A percentile compares a stretch with the other conserved stretches of the same genome.
phyloP scores from a whole-genome alignment of 306 rosid species.

The Medicago lupulina region DNA sequence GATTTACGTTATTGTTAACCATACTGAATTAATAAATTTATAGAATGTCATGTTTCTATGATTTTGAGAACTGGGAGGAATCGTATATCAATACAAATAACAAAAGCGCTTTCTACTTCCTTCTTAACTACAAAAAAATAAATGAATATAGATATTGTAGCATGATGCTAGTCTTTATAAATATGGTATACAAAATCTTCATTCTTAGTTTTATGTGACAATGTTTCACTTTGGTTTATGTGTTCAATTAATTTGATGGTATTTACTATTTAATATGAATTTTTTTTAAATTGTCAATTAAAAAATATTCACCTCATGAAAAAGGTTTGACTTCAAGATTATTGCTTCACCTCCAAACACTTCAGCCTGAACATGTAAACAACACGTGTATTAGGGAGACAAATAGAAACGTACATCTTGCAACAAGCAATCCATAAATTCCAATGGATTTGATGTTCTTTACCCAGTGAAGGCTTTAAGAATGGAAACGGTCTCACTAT shows the following conservation, averaged over 20 bases:
- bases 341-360: constrained; percentile 34
- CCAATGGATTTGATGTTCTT: neutral
- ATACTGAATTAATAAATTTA: constrained; percentile 4
- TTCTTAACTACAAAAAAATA: neutral
- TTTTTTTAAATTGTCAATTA: neutral
- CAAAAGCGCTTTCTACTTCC: neutral
- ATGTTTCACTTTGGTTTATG: neutral
- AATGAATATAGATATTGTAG: neutral
- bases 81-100: neutral
- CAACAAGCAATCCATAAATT: constrained; percentile 25
- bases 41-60: neutral
- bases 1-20: constrained; percentile 7
- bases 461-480: constrained; percentile 45
- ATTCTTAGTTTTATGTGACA: constrained; percentile 1
- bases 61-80: neutral
- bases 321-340: constrained; percentile 12
- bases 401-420: neutral
- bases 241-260: neutral
- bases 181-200: neutral
- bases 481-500: constrained; percentile 60
- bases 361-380: constrained; percentile 26
- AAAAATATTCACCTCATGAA: constrained; percentile 5
- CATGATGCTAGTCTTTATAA: constrained; percentile 4
- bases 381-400: neutral
- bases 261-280: neutral